phyloP scores from a whole-genome alignment of 345 rosid genomes.

The Linum trigynum region DNA sequence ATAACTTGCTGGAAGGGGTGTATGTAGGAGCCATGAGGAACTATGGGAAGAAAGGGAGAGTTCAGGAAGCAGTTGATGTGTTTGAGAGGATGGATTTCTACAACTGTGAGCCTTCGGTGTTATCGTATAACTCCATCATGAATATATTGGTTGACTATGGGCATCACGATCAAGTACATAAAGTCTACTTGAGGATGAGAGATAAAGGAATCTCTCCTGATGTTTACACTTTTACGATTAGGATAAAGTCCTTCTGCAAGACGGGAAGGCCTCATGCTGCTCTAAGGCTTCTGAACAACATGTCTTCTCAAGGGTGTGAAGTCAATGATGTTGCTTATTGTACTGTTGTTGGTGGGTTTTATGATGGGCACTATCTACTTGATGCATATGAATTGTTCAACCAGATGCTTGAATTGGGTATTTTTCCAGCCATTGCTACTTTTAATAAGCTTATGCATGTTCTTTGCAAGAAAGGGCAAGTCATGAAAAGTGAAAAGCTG shows the following conservation, averaged over 20 bases:
- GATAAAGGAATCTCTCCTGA: conserved; percentile 59
- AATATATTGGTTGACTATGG: conserved; percentile 63
- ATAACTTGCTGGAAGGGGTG: conserved; percentile 60
- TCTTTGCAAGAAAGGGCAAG: conserved; percentile 69
- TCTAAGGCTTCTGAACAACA: conserved; percentile 67
- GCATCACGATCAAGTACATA: conserved; percentile 67
- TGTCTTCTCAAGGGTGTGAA: conserved; percentile 70
- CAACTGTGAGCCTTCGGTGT: conserved; percentile 52
- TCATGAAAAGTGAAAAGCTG: conserved; percentile 62
- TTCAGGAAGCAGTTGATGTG: conserved; percentile 72
- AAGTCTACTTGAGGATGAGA: conserved; percentile 79
- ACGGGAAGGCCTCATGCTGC: conserved; percentile 74
- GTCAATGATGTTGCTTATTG: conserved; percentile 70
- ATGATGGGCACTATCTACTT: conserved; percentile 34
- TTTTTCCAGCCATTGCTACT: conserved; percentile 43
- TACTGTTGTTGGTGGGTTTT: conserved; percentile 65
- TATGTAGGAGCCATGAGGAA: conserved; percentile 61
- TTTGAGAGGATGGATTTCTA: conserved; percentile 96
- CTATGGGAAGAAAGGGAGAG: conserved; percentile 66
- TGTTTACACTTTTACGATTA: conserved; percentile 65
- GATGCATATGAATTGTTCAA: conserved; percentile 70
- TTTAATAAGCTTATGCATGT: conserved; percentile 77
- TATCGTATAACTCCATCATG: conserved; percentile 73
- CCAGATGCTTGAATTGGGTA: conserved; percentile 53
- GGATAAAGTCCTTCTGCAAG: conserved; percentile 84